Percentiles rank a stretch among this genome's conserved stretches.
Evolutionary conservation across 2,329 filamentous ascomycete genomes (phyloP).

Genomic region (Ascochyta clinopodiicola): DNA sequence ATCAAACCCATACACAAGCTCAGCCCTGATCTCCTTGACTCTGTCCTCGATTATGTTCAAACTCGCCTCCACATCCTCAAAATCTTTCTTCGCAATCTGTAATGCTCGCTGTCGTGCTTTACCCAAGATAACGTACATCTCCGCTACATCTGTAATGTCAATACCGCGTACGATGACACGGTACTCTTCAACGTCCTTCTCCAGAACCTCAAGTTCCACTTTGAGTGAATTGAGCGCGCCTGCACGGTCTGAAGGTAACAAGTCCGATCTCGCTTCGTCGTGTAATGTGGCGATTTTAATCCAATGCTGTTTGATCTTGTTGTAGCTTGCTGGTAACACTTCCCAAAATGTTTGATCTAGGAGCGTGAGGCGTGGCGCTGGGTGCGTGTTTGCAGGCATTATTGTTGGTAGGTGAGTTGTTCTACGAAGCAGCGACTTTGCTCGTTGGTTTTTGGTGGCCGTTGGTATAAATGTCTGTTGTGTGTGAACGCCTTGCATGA

Average conservation of each 20-base stretch:
- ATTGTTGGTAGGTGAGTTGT: background rate
- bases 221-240: constrained; percentile 17
- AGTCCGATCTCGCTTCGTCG: background rate
- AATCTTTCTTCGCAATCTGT: constrained; percentile 21
- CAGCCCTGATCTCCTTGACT: constrained; percentile 13
- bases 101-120: constrained; percentile 13
- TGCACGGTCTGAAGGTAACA: constrained; percentile 4
- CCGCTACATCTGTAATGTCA: constrained; percentile 19
- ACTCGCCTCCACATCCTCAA: constrained; percentile 19
- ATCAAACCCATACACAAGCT: background rate
- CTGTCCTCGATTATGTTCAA: constrained; percentile 12
- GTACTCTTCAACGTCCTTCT: constrained; percentile 18
- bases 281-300: constrained; percentile 1
- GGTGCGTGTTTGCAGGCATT: background rate
- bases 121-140: constrained; percentile 22
- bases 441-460: background rate
- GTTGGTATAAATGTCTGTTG: background rate
- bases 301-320: constrained; percentile 8
- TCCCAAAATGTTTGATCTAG: constrained; percentile 10
- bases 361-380: background rate
- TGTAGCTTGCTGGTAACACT: constrained; percentile 3
- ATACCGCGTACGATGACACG: constrained; percentile 7
- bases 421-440: background rate
- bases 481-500: background rate
- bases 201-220: constrained; percentile 23